A percentile compares a stretch with the other conserved stretches of the same genome.
Conservation (phyloP, 805 yeast species). For the Kluyveromyces aestuarii region DNA sequence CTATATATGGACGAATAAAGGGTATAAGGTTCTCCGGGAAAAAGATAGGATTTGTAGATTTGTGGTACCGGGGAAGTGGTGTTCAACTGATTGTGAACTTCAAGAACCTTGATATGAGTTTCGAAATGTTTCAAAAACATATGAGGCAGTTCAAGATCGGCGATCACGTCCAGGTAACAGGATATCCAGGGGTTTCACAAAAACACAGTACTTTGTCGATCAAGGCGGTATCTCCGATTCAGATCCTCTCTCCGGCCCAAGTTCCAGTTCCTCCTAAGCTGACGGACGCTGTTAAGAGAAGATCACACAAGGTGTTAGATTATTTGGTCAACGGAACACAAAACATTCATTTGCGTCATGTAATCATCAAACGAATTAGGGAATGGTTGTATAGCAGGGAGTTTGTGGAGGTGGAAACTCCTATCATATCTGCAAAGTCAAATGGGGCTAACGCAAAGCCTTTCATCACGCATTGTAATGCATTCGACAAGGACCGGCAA, state of each 20-base stretch:
- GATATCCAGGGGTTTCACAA: constrained; percentile 66
- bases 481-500: constrained; percentile 20
- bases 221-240: constrained; percentile 41
- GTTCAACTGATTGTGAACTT: constrained; percentile 22
- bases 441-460: constrained; percentile 95
- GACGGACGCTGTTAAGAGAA: constrained; percentile 44
- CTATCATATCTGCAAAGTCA: constrained; percentile 59
- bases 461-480: constrained; percentile 45
- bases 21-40: constrained; percentile 25
- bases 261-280: constrained; percentile 61
- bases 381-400: constrained; percentile 41
- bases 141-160: constrained; percentile 46
- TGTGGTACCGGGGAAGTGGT: constrained; percentile 6
- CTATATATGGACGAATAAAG: constrained; percentile 20
- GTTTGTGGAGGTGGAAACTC: constrained; percentile 84
- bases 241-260: constrained; percentile 58
- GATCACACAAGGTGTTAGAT: constrained; percentile 63
- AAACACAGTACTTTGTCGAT: constrained; percentile 66
- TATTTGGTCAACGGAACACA: constrained; percentile 51
- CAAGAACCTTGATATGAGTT: constrained; percentile 6
- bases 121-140: constrained; percentile 6
- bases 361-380: constrained; percentile 48
- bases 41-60: constrained; percentile 26
- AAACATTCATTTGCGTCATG: constrained; percentile 41
- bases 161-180: constrained; percentile 58